A percentile compares a stretch with the other conserved stretches of the same genome.
These are phyloP conservation scores for Leonotis leonurus DNA, from an alignment of 257 asterid genomes.

Conservation along the genomic window DNA sequence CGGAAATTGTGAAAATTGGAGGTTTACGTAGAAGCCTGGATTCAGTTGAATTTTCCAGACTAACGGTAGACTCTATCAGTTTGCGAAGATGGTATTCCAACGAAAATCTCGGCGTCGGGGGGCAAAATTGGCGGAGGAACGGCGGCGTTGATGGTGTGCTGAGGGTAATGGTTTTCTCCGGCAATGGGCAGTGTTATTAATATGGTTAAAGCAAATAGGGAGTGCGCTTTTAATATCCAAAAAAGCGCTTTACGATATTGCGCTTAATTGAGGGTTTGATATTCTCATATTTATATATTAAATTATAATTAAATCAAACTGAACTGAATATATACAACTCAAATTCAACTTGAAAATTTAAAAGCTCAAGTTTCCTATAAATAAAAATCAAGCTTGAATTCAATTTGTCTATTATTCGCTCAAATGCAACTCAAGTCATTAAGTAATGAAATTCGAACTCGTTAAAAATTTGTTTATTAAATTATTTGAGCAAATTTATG, in stretches of 20 bases:
- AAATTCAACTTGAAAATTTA: no score
- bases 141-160: slow-evolving; percentile 11
- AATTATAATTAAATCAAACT: no score
- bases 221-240: background rate
- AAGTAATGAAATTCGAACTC: no score
- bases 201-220: slow-evolving; percentile 19
- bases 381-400: no score
- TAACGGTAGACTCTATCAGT: slow-evolving; percentile 26
- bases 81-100: background rate
- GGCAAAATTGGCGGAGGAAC: slow-evolving; percentile 12
- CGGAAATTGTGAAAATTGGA: slow-evolving; percentile 11
- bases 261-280: slow-evolving; percentile 15
- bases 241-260: slow-evolving; percentile 11
- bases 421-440: no score
- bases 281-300: background rate
- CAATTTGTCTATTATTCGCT: no score
- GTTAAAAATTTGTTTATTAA: no score
- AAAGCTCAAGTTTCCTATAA: no score
- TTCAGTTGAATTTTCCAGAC: slow-evolving; percentile 19
- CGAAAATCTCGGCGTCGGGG: slow-evolving; percentile 35
- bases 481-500: no score
- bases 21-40: slow-evolving; percentile 23
- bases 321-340: no score
- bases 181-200: slow-evolving; percentile 22
- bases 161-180: slow-evolving; percentile 32